Evolutionary conservation across 164 flowering plant genomes (phyloP), one percentile per base, ranked within the genome.

Genomic region (Aristolochia californica): DNA sequence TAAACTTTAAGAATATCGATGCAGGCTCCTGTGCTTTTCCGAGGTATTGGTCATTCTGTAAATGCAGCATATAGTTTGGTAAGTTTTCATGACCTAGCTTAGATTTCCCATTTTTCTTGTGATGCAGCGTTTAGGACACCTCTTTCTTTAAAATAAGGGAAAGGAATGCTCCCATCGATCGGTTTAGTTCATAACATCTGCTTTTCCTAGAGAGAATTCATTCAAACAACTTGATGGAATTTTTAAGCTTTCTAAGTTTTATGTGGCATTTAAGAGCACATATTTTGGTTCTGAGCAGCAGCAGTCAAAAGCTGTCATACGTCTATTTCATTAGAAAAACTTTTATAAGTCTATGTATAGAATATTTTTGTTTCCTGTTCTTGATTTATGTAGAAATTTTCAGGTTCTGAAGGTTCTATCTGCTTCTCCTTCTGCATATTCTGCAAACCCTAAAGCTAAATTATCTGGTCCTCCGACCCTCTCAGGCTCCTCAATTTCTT

Each of bases 1-100:
- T 58, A 10, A 59, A 14, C 23, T 13, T 48, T 48, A 23, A 58
- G 25, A 26, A 59, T 22, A 8, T 15, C 50, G 48, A n/a, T 13
- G 53, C 88, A 94, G 99, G 99, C 93, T 49, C 96, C 99, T 49
- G 84, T 90, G 22, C 87, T 94, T 61, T 94, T 90, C 59, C 76
- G 74, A 69, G 99, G 99, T 26, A 77, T 90, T 74, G 97, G 85
- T 47, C 99, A 94, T 75, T 78, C 91, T 17, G 26, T 84, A 45
- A 85, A 90, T 73, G 75, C 97, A 63, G 77, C 82, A 11, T 90
- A 82, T 77, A 80, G 66, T 66, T 62, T 87, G 83, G 99, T 94
- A 78, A 78, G 24, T 60, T 27, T 45, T 48, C 47, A 21, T 22
- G 14, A 34, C 40, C 40, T 5, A 34, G 40, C 40, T 34, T 34